phyloP scores from a whole-genome alignment of 352 stramenopile species.

The Phytopythium montanum region DNA sequence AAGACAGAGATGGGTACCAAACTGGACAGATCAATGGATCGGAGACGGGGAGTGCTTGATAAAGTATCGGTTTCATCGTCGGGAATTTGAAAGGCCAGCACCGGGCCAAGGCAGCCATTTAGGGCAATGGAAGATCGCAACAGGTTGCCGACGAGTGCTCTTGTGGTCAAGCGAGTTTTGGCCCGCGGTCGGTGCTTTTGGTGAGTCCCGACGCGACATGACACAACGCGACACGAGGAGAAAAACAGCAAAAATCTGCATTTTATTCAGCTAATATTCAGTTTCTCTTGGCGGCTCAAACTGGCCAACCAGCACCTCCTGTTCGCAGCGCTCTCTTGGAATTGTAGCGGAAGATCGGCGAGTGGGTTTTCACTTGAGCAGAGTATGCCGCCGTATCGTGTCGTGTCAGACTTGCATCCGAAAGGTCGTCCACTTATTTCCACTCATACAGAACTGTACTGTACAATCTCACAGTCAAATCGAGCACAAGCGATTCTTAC shows the following conservation, averaged over 20 bases:
- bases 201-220: not conserved
- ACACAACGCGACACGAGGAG: not conserved
- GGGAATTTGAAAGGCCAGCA: not conserved
- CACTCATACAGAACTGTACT: too few species aligned
- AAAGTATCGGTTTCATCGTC: slow-evolving; percentile 1
- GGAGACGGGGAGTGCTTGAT: not conserved
- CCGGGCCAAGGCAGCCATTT: slow-evolving; percentile 1
- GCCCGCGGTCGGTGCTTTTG: not conserved
- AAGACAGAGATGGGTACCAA: not conserved
- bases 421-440: slow-evolving; percentile 1
- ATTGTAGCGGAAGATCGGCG: not conserved
- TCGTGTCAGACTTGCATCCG: too few species aligned
- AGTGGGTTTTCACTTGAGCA: not conserved
- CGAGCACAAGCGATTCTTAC: not conserved
- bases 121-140: not conserved
- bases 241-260: not conserved
- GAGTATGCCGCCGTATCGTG: too few species aligned
- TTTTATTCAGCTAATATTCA: not conserved
- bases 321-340: not conserved
- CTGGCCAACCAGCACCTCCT: not conserved
- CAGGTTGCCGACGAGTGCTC: not conserved
- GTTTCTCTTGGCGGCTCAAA: not conserved
- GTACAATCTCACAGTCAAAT: too few species aligned
- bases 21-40: not conserved
- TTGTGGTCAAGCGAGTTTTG: too few species aligned